Percentiles rank a stretch among this genome's conserved stretches.
These are phyloP conservation scores for Penicillium sp. DNA, from an alignment of 2,329 filamentous ascomycete genomes.

Conservation along the genomic window DNA sequence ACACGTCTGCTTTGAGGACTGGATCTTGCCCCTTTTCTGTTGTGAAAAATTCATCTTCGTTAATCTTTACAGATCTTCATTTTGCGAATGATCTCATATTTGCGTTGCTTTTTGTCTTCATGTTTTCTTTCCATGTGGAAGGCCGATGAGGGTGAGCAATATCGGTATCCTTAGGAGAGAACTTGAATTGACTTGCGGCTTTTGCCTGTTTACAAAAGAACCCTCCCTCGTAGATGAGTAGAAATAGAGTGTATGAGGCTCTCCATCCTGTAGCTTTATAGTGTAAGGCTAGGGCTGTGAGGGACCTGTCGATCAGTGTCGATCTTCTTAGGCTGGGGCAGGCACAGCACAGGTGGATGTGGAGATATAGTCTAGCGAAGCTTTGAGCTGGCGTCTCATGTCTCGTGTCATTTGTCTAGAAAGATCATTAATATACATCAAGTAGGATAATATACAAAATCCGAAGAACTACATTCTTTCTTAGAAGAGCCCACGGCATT, in stretches of 20 bases:
- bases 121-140: not conserved
- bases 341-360: not conserved
- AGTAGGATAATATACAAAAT: not conserved
- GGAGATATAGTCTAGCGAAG: not conserved
- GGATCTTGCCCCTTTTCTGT: not conserved
- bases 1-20: not conserved
- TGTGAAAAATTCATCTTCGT: not conserved
- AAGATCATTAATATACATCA: not conserved
- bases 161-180: not conserved
- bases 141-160: not conserved
- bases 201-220: not conserved
- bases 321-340: not conserved
- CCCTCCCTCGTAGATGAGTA: not conserved
- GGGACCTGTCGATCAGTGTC: conserved; percentile 1
- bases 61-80: conserved; percentile 1
- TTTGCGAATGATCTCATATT: not conserved
- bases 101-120: conserved; percentile 2
- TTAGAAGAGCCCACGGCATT: not conserved
- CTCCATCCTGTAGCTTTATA: not conserved
- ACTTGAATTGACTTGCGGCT: conserved; percentile 3
- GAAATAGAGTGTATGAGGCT: not conserved
- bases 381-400: not conserved
- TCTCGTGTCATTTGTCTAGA: not conserved
- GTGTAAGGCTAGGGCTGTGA: not conserved
- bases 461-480: not conserved